Percentiles rank a stretch among this genome's conserved stretches.
Evolutionary conservation across 2,329 filamentous ascomycete species (phyloP).

Genomic region (Aurifilum marmelostoma): DNA sequence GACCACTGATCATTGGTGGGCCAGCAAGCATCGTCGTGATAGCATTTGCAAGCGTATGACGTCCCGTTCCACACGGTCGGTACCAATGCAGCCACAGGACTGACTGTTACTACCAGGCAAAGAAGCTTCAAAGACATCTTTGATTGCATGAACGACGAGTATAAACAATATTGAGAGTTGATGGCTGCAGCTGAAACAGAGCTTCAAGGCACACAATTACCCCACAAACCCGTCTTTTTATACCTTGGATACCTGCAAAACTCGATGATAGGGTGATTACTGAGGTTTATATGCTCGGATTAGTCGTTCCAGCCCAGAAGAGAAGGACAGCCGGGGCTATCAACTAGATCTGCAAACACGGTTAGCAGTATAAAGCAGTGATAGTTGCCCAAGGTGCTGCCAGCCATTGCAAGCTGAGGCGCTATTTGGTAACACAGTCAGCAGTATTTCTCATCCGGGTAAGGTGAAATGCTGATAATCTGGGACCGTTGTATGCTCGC

Average conservation of each 20-base stretch:
- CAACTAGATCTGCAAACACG: background rate
- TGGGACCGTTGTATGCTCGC: background rate
- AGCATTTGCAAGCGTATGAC: conserved; percentile 40
- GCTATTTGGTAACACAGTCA: background rate
- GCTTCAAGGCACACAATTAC: background rate
- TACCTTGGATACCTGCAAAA: background rate
- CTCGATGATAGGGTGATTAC: too few relatives aligned
- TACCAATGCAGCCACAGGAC: background rate
- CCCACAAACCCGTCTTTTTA: background rate
- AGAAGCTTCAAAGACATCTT: background rate
- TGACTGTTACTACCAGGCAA: background rate
- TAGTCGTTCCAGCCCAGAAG: background rate
- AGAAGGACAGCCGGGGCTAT: background rate
- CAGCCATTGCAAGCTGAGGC: background rate
- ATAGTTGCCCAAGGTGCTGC: background rate
- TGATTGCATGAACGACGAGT: background rate
- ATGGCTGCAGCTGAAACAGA: background rate
- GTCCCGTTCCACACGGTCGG: conserved; percentile 33
- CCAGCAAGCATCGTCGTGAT: conserved; percentile 39
- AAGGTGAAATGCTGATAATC: background rate
- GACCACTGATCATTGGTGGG: conserved; percentile 36
- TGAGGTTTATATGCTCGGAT: background rate
- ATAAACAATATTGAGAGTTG: background rate
- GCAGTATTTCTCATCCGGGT: background rate
- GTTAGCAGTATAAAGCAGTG: background rate